These are phyloP conservation scores for Phoenix dactylifera DNA, from an alignment of 176 grass and related monocot genomes.

Conservation along the genomic window DNA sequence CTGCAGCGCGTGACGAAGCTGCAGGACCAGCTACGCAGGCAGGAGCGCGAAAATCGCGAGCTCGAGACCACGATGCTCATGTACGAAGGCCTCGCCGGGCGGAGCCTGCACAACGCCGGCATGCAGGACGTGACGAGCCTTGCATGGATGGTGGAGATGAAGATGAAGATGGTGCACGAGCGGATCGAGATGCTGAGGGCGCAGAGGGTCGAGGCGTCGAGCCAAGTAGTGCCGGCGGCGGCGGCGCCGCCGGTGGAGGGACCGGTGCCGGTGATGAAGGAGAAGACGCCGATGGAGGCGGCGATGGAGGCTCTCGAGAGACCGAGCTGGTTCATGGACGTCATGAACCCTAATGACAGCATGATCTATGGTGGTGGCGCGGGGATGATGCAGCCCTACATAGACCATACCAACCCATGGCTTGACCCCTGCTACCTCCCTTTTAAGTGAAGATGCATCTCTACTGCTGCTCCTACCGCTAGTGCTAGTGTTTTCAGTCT, in stretches of 20 bases:
- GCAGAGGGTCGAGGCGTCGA: background rate
- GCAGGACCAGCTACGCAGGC: conserved; percentile 25
- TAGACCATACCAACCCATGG: background rate
- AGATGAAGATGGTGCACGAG: background rate
- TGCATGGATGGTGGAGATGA: conserved; percentile 17
- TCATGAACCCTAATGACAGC: background rate
- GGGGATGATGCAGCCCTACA: background rate
- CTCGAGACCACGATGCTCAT: conserved; percentile 22
- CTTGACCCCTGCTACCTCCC: background rate
- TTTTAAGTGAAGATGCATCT: background rate
- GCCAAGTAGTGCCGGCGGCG: too few species aligned
- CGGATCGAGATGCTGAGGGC: background rate
- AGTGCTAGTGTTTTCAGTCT: too few species aligned
- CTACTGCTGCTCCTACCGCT: too few species aligned
- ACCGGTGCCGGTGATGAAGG: background rate
- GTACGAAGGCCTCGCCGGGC: conserved; percentile 18
- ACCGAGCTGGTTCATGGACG: conserved; percentile 6
- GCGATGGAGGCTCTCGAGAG: background rate
- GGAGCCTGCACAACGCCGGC: background rate
- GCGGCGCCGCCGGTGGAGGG: too few species aligned
- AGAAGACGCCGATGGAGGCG: background rate
- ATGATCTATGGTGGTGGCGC: background rate
- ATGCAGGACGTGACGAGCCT: conserved; percentile 27
- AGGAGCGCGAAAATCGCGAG: conserved; percentile 12
- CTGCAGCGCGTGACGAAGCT: conserved; percentile 22